phyloP scores from a whole-genome alignment of 306 rosid genomes.

The Cucumis hystrix region DNA sequence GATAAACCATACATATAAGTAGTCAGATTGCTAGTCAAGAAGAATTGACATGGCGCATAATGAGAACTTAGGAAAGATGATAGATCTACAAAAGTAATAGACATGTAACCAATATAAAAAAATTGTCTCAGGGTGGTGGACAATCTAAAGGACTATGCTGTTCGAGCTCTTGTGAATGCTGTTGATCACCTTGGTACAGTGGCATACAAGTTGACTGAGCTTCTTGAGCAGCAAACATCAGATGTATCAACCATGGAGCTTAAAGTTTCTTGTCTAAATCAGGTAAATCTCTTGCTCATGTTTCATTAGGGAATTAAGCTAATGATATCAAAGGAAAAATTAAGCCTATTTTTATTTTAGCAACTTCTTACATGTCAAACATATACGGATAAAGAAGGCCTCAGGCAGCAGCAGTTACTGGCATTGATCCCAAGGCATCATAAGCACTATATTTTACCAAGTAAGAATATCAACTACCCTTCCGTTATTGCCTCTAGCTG shows the following conservation, averaged over 20 bases:
- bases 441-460: conserved; percentile 77
- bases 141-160: conserved; percentile 86
- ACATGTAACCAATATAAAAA: not conserved
- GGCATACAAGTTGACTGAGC: conserved; percentile 77
- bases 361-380: conserved; percentile 63
- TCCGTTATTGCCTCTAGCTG: conserved; percentile 13
- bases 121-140: conserved; percentile 56
- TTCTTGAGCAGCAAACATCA: conserved; percentile 64
- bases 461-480: conserved; percentile 22
- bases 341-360: conserved; percentile 27
- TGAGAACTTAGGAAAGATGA: not conserved
- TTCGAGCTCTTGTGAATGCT: conserved; percentile 80
- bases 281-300: conserved; percentile 29
- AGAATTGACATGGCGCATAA: not conserved
- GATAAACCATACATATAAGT: not conserved
- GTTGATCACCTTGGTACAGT: conserved; percentile 99
- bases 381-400: conserved; percentile 68
- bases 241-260: conserved; percentile 64
- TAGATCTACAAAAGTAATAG: not conserved
- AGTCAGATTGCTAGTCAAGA: not conserved
- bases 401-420: conserved; percentile 78
- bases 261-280: conserved; percentile 55
- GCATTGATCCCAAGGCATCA: conserved; percentile 78
- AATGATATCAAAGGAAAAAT: conserved; percentile 6
- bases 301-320: not conserved